A percentile compares a stretch with the other conserved stretches of the same genome.
phyloP scores from a whole-genome alignment of 2,329 filamentous ascomycete genomes.

The Alternaria infectoria region DNA sequence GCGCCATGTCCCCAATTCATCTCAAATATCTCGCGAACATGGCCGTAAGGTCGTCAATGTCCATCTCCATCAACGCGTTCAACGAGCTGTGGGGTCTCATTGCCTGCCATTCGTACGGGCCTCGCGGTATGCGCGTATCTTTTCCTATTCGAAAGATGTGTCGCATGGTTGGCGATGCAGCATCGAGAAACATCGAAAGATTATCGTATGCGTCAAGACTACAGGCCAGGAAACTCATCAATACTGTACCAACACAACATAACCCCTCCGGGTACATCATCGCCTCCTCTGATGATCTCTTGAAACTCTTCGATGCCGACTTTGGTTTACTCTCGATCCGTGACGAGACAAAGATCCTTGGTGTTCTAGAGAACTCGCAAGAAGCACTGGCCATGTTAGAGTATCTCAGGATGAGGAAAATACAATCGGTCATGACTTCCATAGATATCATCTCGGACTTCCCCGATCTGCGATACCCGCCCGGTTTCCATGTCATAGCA shows the following conservation, averaged over 20 bases:
- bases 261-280: conserved; percentile 91
- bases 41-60: conserved; percentile 93
- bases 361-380: conserved; percentile 75
- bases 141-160: conserved; percentile 95
- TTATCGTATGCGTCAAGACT: conserved; percentile 84
- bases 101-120: conserved; percentile 81
- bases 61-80: conserved; percentile 88
- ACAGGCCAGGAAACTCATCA: conserved; percentile 86
- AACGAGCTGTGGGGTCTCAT: conserved; percentile 87
- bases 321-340: conserved; percentile 83
- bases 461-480: conserved; percentile 78
- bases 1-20: conserved; percentile 90
- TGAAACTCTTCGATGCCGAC: conserved; percentile 85
- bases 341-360: conserved; percentile 88
- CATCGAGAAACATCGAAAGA: conserved; percentile 85
- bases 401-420: conserved; percentile 76
- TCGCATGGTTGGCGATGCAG: conserved; percentile 81
- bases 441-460: conserved; percentile 80
- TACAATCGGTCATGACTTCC: conserved; percentile 78
- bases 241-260: conserved; percentile 77
- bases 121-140: conserved; percentile 82
- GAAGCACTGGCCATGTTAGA: conserved; percentile 85
- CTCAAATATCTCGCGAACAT: conserved; percentile 87
- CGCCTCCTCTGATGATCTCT: conserved; percentile 82
- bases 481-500: conserved; percentile 78